These are phyloP conservation scores for Caloboletus inedulis DNA, from an alignment of 1,284 basidiomycete species.

Conservation along the genomic window DNA sequence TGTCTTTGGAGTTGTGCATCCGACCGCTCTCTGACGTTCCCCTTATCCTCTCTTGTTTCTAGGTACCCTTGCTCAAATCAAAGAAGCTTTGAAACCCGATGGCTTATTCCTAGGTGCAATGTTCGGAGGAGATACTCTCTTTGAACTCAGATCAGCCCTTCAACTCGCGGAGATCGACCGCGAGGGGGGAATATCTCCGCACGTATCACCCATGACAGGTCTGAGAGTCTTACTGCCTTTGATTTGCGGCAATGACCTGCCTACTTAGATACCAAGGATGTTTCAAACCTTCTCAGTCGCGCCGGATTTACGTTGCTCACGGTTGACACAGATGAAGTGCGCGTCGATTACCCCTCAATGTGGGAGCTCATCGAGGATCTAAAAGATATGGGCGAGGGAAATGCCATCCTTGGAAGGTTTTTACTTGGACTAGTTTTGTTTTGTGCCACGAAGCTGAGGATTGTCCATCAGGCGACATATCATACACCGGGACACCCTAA, in stretches of 20 bases:
- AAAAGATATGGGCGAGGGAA: slow-evolving; percentile 94
- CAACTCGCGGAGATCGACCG: slow-evolving; percentile 95
- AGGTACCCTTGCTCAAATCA: slow-evolving; percentile 88
- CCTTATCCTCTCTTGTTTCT: not conserved
- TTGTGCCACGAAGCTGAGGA: not conserved
- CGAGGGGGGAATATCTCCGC: slow-evolving; percentile 93
- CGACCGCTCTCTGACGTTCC: not conserved
- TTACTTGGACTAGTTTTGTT: slow-evolving; percentile 11
- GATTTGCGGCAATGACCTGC: slow-evolving; percentile 1
- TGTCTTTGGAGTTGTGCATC: slow-evolving; percentile 12
- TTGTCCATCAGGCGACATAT: slow-evolving; percentile 51
- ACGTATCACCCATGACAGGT: slow-evolving; percentile 98
- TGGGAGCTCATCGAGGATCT: slow-evolving; percentile 96
- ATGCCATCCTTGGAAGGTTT: slow-evolving; percentile 82
- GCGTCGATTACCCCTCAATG: slow-evolving; percentile 90
- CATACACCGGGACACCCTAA: slow-evolving; percentile 83
- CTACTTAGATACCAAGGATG: slow-evolving; percentile 75
- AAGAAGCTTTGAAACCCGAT: slow-evolving; percentile 83
- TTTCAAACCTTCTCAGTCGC: slow-evolving; percentile 87
- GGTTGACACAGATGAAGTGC: slow-evolving; percentile 93
- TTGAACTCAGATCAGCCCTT: slow-evolving; percentile 86
- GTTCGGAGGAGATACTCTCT: slow-evolving; percentile 95
- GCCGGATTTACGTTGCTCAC: slow-evolving; percentile 95
- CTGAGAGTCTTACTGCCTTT: slow-evolving; percentile 15
- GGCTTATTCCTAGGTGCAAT: slow-evolving; percentile 94